These are phyloP conservation scores for Taxillus chinensis DNA, from an alignment of 164 flowering plant species.

Conservation along the genomic window DNA sequence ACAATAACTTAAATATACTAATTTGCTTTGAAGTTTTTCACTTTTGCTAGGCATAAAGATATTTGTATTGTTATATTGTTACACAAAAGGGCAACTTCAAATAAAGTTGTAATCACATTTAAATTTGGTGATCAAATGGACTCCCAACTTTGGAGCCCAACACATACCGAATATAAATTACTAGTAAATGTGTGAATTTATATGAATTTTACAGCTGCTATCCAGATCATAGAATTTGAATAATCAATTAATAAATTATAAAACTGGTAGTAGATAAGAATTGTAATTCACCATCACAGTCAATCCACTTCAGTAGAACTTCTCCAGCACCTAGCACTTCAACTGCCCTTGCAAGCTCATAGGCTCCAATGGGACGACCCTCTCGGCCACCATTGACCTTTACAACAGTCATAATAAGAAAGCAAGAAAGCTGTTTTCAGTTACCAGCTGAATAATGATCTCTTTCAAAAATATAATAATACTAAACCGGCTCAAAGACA, in stretches of 20 bases:
- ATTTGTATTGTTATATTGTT: too few species aligned
- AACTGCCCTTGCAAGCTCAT: conserved; percentile 97
- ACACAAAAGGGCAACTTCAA: too few species aligned
- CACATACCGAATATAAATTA: too few species aligned
- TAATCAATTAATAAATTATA: not conserved
- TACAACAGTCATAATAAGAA: conserved; percentile 8
- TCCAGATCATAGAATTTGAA: too few species aligned
- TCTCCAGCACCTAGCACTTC: conserved; percentile 99
- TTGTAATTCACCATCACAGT: conserved; percentile 75
- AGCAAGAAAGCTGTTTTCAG: not conserved
- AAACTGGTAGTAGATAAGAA: not conserved
- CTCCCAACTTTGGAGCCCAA: too few species aligned
- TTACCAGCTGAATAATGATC: not conserved
- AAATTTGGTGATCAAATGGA: too few species aligned
- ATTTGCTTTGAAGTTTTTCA: not conserved
- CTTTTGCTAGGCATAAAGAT: too few species aligned
- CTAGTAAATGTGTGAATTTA: too few species aligned
- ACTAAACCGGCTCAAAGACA: too few species aligned
- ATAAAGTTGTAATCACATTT: too few species aligned
- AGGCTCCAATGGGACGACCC: conserved; percentile 96
- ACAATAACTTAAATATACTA: not conserved
- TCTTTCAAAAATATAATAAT: too few species aligned
- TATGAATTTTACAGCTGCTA: too few species aligned
- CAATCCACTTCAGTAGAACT: conserved; percentile 91
- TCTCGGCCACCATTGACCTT: conserved; percentile 97